A percentile compares a stretch with the other conserved stretches of the same genome.
These are phyloP conservation scores for Physocladia obscura DNA, from an alignment of 192 early-diverging fungal genomes.

Conservation along the genomic window DNA sequence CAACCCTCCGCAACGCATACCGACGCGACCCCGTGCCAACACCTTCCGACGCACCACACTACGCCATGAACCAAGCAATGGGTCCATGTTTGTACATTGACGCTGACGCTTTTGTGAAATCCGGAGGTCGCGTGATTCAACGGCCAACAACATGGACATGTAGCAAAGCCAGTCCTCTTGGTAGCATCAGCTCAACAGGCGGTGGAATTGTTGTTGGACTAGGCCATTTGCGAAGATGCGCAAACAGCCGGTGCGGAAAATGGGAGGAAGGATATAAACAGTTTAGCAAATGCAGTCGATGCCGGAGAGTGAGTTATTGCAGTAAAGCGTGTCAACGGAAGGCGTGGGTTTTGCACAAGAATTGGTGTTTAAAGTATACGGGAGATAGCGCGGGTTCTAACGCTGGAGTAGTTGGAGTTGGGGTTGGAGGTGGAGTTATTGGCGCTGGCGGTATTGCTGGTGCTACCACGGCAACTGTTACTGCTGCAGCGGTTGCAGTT, in stretches of 20 bases:
- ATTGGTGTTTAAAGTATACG: slow-evolving; percentile 35
- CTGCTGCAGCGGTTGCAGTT: background rate
- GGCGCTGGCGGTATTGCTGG: background rate
- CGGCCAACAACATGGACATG: background rate
- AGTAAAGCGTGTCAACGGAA: slow-evolving; percentile 29
- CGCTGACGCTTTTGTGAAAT: background rate
- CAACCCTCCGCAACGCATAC: slow-evolving; percentile 26
- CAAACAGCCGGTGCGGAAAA: slow-evolving; percentile 6
- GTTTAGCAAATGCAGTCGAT: slow-evolving; percentile 29
- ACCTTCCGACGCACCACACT: slow-evolving; percentile 2
- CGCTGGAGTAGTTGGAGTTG: background rate
- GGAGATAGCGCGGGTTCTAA: slow-evolving; percentile 15
- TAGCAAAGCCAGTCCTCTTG: background rate
- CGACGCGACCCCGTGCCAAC: slow-evolving; percentile 25
- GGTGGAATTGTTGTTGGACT: slow-evolving; percentile 11
- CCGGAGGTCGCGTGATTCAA: background rate
- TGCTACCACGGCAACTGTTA: background rate
- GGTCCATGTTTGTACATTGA: slow-evolving; percentile 19
- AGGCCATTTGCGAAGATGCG: slow-evolving; percentile 27
- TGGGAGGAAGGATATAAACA: slow-evolving; percentile 32
- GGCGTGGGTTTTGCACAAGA: slow-evolving; percentile 33
- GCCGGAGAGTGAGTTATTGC: slow-evolving; percentile 31
- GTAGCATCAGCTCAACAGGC: background rate
- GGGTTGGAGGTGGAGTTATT: background rate
- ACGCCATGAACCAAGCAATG: slow-evolving; percentile 16